phyloP scores from a whole-genome alignment of 768 basidiomycete genomes.

The Leccinum barrowsii region DNA sequence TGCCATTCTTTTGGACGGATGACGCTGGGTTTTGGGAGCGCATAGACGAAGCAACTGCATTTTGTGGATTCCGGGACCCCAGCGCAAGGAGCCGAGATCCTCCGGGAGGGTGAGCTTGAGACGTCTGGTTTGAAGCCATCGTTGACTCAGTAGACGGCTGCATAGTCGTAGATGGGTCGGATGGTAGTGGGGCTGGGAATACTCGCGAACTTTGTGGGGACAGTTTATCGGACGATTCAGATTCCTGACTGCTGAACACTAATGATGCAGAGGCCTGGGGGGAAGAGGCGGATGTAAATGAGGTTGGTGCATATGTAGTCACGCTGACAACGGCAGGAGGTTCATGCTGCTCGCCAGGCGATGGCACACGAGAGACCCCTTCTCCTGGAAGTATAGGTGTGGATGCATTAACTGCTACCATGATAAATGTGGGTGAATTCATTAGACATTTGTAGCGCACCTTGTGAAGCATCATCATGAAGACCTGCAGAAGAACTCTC shows the following conservation, averaged over 20 bases:
- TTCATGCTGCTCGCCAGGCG: constrained; percentile 14
- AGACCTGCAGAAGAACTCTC: constrained; percentile 13
- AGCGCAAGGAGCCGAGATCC: constrained; percentile 45
- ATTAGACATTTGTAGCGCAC: constrained; percentile 11
- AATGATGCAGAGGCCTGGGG: constrained; percentile 8
- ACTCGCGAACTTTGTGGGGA: constrained; percentile 33
- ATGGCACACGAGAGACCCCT: constrained; percentile 13
- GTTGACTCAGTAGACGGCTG: constrained; percentile 40
- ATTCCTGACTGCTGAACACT: constrained; percentile 12
- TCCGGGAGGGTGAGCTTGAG: constrained; percentile 38
- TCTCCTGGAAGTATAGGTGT: constrained; percentile 6
- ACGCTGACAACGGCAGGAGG: neutral
- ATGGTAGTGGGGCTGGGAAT: constrained; percentile 31
- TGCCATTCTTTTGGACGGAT: constrained; percentile 24
- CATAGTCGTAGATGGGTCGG: constrained; percentile 16
- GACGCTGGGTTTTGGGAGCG: constrained; percentile 25
- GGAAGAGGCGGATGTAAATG: constrained; percentile 12
- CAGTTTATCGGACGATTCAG: constrained; percentile 18
- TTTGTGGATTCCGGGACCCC: constrained; percentile 27
- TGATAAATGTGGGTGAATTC: constrained; percentile 11
- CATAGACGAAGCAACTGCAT: constrained; percentile 9
- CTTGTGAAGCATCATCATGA: constrained; percentile 15
- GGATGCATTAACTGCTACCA: constrained; percentile 6
- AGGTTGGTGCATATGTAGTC: constrained; percentile 1
- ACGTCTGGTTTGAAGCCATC: constrained; percentile 30